Base-by-base conservation (phyloP, 345 rosid species). In the Cardamine resedifolia region DNA sequence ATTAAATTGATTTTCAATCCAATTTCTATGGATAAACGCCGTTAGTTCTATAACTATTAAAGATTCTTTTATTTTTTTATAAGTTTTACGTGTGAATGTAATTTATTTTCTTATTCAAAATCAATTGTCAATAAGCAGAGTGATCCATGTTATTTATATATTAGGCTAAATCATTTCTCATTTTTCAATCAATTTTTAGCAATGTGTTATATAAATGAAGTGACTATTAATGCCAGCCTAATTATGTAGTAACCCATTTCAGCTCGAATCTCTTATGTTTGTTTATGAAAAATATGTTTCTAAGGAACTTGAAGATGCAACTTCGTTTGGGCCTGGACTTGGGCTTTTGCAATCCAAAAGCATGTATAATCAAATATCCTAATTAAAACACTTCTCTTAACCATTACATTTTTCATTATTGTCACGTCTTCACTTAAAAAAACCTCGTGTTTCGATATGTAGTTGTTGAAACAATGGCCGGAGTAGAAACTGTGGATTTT, bases 311-410 rank as follows among this genome's bases (percentile, higher is more conserved):
- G 51, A 52, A 39, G 34, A 34, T 20, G 47, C 4, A 1, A 63
- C 18, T 62, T n/a, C 10, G 24, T 43, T 53, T 64, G 77, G 76
- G 70, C 49, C 55, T 26, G 7, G 20, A 16, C 12, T 1, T 72
- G 45, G 64, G 76, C 64, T 43, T 62, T 64, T 70, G 10, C 20
- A 44, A 10, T 64, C 47, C 45, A 52, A 36, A 70, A 8, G 5
- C 21, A 41, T 2, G 14, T 39, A 23, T 39, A 10, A 16, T 24
- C 44, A n/a, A 23, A 61, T 23, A 61, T 43, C 50, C 58, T 11
- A 27, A 15, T 3, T 27, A 31, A 41, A 60, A 39, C 21, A 41
- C 31, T 59, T 20, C 50, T 68, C 50, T 30, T 57, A 68, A 15
- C 23, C 55, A 44, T 6, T 44, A 23, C 73, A 15, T 6, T 68